phyloP scores from a whole-genome alignment of 1,284 basidiomycete genomes.

The Jaminaea rosea region DNA sequence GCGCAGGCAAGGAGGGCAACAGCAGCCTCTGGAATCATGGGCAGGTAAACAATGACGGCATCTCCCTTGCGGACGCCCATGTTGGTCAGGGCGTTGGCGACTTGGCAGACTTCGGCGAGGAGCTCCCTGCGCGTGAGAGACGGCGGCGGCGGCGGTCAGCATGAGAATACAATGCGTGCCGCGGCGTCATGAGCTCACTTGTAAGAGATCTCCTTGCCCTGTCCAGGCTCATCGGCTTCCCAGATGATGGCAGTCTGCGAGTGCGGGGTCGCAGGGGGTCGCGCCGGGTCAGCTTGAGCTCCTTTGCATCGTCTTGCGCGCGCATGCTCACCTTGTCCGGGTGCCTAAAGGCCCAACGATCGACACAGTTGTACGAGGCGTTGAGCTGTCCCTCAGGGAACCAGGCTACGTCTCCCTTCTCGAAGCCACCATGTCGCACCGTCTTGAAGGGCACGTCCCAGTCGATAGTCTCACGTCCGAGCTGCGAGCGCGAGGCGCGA shows the following conservation, averaged over 20 bases:
- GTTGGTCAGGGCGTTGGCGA: conserved; percentile 84
- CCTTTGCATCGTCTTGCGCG: neutral
- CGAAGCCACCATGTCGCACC: conserved; percentile 74
- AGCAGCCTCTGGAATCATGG: conserved; percentile 60
- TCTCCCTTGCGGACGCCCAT: conserved; percentile 94
- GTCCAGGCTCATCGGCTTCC: conserved; percentile 87
- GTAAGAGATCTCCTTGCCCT: conserved; percentile 70
- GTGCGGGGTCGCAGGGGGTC: no score
- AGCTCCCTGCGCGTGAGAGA: no score
- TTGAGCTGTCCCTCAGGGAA: conserved; percentile 56
- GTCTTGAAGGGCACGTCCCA: conserved; percentile 90
- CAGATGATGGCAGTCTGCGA: conserved; percentile 82
- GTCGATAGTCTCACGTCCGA: conserved; percentile 68
- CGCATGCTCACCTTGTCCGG: conserved; percentile 65
- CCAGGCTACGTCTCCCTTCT: conserved; percentile 83
- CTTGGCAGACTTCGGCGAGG: conserved; percentile 66
- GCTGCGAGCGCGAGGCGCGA: conserved; percentile 53
- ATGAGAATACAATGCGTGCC: no score
- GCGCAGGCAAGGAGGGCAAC: conserved; percentile 95
- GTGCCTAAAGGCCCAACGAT: conserved; percentile 84
- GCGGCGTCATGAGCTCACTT: no score
- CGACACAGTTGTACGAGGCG: conserved; percentile 94
- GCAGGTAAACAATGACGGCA: conserved; percentile 58
- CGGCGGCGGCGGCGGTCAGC: no score
- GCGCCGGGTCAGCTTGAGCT: no score